phyloP scores from a whole-genome alignment of 768 basidiomycete species.

The Hemileccinum rubropunctum region DNA sequence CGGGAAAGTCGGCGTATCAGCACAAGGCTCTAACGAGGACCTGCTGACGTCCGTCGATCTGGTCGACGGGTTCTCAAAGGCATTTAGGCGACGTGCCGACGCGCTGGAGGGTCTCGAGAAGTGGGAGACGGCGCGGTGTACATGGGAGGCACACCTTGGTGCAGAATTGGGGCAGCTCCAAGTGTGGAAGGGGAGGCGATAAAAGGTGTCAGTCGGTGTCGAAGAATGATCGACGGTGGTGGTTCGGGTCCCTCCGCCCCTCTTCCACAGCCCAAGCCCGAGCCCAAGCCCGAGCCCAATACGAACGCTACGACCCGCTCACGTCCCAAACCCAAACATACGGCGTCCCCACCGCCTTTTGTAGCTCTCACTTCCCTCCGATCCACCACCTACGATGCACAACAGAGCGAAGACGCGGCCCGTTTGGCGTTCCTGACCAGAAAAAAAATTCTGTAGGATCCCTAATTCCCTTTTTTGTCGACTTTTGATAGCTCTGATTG shows the following conservation, averaged over 20 bases:
- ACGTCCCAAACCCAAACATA: background rate
- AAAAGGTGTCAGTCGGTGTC: slow-evolving; percentile 68
- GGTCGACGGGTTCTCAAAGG: slow-evolving; percentile 75
- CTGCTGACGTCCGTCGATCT: slow-evolving; percentile 51
- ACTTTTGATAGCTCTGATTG: too few species aligned
- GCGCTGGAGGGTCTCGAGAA: slow-evolving; percentile 85
- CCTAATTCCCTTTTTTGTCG: too few species aligned
- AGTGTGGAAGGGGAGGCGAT: slow-evolving; percentile 64
- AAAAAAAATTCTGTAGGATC: too few species aligned
- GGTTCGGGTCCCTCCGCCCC: slow-evolving; percentile 8
- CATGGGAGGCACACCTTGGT: slow-evolving; percentile 75
- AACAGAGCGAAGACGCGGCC: slow-evolving; percentile 74
- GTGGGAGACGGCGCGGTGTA: slow-evolving; percentile 74
- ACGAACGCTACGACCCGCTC: too few species aligned
- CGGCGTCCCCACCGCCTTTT: slow-evolving; percentile 47
- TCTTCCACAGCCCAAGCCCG: slow-evolving; percentile 3
- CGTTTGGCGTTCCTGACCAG: slow-evolving; percentile 53
- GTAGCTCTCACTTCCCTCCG: slow-evolving; percentile 56
- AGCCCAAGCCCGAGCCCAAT: background rate
- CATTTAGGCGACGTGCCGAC: slow-evolving; percentile 76
- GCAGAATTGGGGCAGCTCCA: slow-evolving; percentile 52
- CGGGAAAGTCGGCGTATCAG: slow-evolving; percentile 18
- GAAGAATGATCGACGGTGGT: slow-evolving; percentile 63
- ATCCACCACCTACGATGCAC: slow-evolving; percentile 52
- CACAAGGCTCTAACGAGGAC: slow-evolving; percentile 21